Evolutionary conservation across 2,329 filamentous ascomycete species (phyloP).

Genomic region (Ceratocystis colombiana): DNA sequence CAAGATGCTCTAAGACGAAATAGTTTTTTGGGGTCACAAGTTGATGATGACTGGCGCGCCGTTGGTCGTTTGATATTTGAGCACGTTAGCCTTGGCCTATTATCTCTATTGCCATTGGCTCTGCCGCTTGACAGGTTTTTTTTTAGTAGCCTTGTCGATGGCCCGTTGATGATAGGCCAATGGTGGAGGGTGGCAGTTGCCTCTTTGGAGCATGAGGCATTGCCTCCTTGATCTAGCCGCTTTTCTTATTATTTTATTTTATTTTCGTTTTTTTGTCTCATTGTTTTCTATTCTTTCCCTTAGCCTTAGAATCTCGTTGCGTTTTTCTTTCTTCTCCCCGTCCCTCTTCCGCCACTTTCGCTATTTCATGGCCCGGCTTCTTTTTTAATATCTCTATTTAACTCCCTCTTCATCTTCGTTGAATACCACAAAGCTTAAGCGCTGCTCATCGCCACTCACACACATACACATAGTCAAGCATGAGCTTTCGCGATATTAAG

Average conservation of each 20-base stretch:
- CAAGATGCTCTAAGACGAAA: background rate
- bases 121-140: background rate
- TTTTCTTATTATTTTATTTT: constrained; percentile 19
- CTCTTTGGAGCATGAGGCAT: constrained; percentile 2
- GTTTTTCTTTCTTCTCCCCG: background rate
- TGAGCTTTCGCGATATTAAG: background rate
- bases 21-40: background rate
- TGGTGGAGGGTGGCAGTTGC: background rate
- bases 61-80: background rate
- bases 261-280: background rate
- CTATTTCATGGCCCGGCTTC: background rate
- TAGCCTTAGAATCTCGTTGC: background rate
- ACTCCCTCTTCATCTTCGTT: background rate
- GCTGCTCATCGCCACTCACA: background rate
- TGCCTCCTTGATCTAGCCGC: constrained; percentile 2
- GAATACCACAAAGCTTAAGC: no score
- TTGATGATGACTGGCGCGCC: background rate
- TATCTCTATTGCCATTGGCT: background rate
- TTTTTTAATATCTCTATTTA: background rate
- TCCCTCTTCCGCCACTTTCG: background rate
- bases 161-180: background rate
- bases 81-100: background rate
- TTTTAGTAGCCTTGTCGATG: constrained; percentile 5
- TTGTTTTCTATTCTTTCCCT: background rate
- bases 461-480: background rate